These are phyloP conservation scores for Phytophthora capsici DNA, from an alignment of 352 stramenopile species.

Conservation along the genomic window DNA sequence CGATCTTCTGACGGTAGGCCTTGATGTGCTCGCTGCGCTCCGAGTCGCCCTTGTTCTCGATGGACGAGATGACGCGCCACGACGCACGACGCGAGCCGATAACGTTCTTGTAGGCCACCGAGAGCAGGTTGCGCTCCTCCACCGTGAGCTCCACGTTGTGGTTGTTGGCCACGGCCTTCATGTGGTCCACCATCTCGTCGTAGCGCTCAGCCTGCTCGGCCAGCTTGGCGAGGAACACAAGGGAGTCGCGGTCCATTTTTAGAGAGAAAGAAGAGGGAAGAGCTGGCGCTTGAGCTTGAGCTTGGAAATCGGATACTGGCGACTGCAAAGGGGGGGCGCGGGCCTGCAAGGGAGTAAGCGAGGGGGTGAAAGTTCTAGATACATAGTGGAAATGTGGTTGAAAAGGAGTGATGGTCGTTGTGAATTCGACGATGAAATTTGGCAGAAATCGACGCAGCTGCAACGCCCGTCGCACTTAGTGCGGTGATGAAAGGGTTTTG, in stretches of 20 bases:
- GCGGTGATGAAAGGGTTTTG: conserved; percentile 1
- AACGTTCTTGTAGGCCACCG: conserved; percentile 97
- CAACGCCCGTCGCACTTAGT: conserved; percentile 33
- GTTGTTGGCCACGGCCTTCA: conserved; percentile 98
- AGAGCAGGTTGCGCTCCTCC: conserved; percentile 98
- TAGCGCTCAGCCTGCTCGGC: conserved; percentile 87
- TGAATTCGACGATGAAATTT: conserved; percentile 27
- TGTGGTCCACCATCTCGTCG: conserved; percentile 96
- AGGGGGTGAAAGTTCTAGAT: conserved; percentile 18
- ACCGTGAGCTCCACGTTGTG: conserved; percentile 96
- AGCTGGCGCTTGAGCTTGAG: conserved; percentile 40
- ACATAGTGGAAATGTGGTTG: conserved; percentile 1
- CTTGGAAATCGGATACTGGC: conserved; percentile 72
- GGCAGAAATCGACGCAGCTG: conserved; percentile 34
- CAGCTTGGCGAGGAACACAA: conserved; percentile 86
- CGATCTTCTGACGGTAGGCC: conserved; percentile 97
- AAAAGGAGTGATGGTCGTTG: conserved; percentile 24
- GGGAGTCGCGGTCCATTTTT: conserved; percentile 77
- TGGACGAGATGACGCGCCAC: conserved; percentile 99
- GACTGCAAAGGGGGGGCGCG: conserved; percentile 37
- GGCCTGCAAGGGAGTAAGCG: not conserved
- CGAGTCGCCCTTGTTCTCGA: conserved; percentile 98
- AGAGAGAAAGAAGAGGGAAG: conserved; percentile 4
- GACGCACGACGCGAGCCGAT: conserved; percentile 98
- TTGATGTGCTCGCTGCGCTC: conserved; percentile 88